Base-by-base conservation (phyloP, 495 filamentous ascomycete genomes). In the Penicillium goetzii region DNA sequence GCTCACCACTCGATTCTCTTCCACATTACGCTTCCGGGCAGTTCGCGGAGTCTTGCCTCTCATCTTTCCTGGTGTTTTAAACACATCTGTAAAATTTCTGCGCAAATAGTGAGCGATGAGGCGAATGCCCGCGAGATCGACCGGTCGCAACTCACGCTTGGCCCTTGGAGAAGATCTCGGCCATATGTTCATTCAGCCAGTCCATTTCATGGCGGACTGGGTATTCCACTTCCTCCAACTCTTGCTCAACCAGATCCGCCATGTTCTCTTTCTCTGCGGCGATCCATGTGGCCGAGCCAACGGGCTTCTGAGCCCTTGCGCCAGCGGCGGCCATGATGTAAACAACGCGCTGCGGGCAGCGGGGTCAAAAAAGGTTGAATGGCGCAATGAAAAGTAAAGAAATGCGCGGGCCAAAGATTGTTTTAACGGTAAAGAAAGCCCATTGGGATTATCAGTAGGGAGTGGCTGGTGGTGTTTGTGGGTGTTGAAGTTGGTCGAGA, bases 111-210 rank as follows among this genome's bases (percentile, higher is more conserved):
- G 68, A 87, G 82, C 61, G 60, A 51, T 33, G 33, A 59, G 5
- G 10, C 32, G 19, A 36, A 15, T 55, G 61, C 38, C 30, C 47
- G 59, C 41, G 19, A 33, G 33, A 47, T 40, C 26, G 49, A 51
- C 15, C 17, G 63, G 62, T 61, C 59, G 67, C 69, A 60, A 84
- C 88, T 68, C 78, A 93, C 92, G 92, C 82, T 76, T 94, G 88
- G 73, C 91, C 90, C 66, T 88, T 87, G 66, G 86, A 90, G 72
- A 98, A 96, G 61, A 97, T 91, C 65, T 96, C 92, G 32, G 87
- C 86, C 93, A 97, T 97, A 76, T 97, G 93, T 76, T 97, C 93
- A 69, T 97, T 97, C 68, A 97, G 77, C 92, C 93, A 97, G 67
- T 95, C 93, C 71, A 97, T 79, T 69, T 98, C 93, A 77, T 96